phyloP scores from a whole-genome alignment of 164 flowering plant genomes.

The Buxus sempervirens region DNA sequence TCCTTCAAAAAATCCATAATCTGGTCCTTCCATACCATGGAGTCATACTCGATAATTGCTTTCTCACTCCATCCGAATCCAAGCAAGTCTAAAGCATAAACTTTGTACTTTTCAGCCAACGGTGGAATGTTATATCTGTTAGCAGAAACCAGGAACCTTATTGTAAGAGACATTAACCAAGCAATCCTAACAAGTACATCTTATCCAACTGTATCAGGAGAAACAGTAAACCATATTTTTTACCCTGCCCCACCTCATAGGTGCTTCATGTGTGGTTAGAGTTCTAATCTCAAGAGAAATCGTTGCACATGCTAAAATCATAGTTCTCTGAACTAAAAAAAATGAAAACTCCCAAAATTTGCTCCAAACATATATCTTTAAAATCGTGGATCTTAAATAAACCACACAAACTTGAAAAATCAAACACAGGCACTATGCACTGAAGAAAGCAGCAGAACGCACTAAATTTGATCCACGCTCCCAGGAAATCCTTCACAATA shows the following conservation, averaged over 20 bases:
- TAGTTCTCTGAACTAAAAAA: neutral
- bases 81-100: slow-evolving; percentile 89
- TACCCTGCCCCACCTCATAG: neutral
- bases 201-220: neutral
- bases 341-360: neutral
- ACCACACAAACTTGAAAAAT: neutral
- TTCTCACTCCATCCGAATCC: slow-evolving; percentile 99
- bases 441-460: neutral
- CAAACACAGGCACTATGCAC: neutral
- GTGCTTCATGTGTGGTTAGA: neutral
- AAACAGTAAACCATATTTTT: neutral
- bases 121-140: slow-evolving; percentile 91
- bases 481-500: no score
- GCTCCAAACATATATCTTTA: neutral
- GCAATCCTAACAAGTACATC: neutral
- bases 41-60: slow-evolving; percentile 85
- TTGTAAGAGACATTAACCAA: neutral
- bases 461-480: no score
- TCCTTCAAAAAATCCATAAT: slow-evolving; percentile 86
- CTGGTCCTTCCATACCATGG: slow-evolving; percentile 93
- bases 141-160: neutral
- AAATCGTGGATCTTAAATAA: neutral
- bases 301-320: neutral
- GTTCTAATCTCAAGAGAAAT: neutral
- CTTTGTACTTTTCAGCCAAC: slow-evolving; percentile 79